phyloP scores from a whole-genome alignment of 1,139 yeast genomes.

The Suhomyces bokatorum region DNA sequence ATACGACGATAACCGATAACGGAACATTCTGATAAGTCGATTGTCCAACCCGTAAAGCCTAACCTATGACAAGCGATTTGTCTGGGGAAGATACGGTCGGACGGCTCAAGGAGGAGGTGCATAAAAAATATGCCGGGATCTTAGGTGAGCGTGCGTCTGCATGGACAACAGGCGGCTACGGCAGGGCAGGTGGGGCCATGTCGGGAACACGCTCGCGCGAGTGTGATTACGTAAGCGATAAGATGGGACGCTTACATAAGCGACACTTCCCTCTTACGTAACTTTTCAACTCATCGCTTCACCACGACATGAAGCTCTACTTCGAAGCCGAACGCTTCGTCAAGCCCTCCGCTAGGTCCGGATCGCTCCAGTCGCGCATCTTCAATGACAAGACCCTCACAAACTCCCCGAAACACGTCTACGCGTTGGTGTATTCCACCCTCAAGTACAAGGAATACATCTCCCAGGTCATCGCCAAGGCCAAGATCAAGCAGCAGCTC shows the following conservation, averaged over 20 bases:
- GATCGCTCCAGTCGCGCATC: slow-evolving; percentile 66
- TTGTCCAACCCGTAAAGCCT: no score
- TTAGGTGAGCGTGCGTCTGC: no score
- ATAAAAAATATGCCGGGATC: no score
- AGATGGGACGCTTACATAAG: not conserved
- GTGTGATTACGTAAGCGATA: not conserved
- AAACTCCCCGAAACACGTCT: slow-evolving; percentile 72
- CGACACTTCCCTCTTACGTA: not conserved
- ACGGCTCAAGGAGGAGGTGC: no score
- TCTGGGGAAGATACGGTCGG: no score
- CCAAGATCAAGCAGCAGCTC: slow-evolving; percentile 53
- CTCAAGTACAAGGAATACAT: slow-evolving; percentile 67
- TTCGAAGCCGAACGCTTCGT: slow-evolving; percentile 59
- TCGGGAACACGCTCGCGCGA: not conserved
- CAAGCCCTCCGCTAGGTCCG: slow-evolving; percentile 25
- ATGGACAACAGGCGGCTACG: no score
- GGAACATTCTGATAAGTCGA: no score
- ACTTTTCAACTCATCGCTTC: not conserved
- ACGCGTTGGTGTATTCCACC: slow-evolving; percentile 79
- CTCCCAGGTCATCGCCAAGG: slow-evolving; percentile 58
- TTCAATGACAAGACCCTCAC: slow-evolving; percentile 48
- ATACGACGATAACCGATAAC: no score
- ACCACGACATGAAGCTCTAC: slow-evolving; percentile 53
- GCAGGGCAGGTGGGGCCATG: no score
- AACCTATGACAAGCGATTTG: no score